Base-by-base conservation (phyloP, 164 flowering plant genomes). In the Warburgia ugandensis region DNA sequence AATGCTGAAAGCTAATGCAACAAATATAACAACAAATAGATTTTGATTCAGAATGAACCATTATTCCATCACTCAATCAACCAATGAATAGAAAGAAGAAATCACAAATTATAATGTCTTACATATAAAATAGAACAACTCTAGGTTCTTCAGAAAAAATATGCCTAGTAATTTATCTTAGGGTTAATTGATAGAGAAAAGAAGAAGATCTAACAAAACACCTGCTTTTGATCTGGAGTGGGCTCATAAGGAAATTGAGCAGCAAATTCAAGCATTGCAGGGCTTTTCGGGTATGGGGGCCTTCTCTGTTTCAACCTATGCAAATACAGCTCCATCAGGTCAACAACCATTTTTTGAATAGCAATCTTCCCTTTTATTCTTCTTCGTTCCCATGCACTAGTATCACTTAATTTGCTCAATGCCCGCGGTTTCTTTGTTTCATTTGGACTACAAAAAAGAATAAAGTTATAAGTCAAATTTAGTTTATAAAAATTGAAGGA, bases 271-370 rank as follows among this genome's bases (percentile, higher is more conserved):
- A 62, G 69, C 67, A 80, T 58, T 19, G 66, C 72, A 37, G 74
- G 61, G 59, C 53, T 56, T 63, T 80, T 80, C 4, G 95, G 91
- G 41, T 92, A 87, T 5, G 96, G 94, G 22, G 85, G 73, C 61
- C 98, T 76, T 50, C 58, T 85, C 52, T 83, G 96, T 68, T 78
- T 85, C 11, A 91, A 75, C 70, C 98, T 74, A 64, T 91, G 87
- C 27, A 91, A 59, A 61, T 91, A 91, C 25, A 91, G 54, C 79
- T 91, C 98, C 98, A 91, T 91, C 68, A 91, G 74, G 48, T 85
- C 94, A 43, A 91, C 98, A 58, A 91, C 96, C 96, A 91, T 91
- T 70, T 81, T 91, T 73, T 91, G 98, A 49, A 91, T 70, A 6
- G 95, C 96, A 58, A 91, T 76, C 72, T 87, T 85, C 33, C 98